These are phyloP conservation scores for Yarrowia sp. DNA, from an alignment of 805 yeast genomes.

Conservation along the genomic window DNA sequence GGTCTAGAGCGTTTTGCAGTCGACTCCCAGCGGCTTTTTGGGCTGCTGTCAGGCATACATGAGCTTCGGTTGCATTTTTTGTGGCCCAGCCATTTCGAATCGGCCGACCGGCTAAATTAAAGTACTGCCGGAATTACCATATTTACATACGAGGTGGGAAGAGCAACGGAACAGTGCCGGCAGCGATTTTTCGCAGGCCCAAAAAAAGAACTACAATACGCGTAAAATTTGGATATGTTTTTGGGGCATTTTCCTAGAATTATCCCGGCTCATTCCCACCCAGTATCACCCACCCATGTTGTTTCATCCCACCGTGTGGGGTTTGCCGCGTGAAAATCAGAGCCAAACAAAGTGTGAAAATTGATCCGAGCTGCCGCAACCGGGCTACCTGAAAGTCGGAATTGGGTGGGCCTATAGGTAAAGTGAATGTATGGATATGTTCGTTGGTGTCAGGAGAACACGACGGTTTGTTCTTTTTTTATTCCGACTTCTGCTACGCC, in stretches of 20 bases:
- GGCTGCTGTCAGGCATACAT: constrained; percentile 1
- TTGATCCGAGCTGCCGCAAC: constrained; percentile 20
- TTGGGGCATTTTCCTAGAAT: neutral
- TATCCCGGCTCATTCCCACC: neutral
- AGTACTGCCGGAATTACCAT: constrained; percentile 14
- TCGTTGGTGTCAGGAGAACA: neutral
- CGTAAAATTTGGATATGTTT: neutral
- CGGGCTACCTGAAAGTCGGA: neutral
- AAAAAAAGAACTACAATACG: neutral
- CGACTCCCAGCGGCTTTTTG: too few relatives aligned
- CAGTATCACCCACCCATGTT: neutral
- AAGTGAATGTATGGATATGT: neutral
- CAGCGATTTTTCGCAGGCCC: neutral
- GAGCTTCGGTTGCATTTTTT: neutral
- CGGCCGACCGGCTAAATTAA: constrained; percentile 16
- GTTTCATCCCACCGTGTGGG: constrained; percentile 22
- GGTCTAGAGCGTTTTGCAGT: too few relatives aligned
- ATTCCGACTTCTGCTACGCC: too few relatives aligned
- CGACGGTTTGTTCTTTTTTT: too few relatives aligned
- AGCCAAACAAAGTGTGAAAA: constrained; percentile 8
- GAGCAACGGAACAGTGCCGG: neutral
- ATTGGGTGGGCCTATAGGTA: neutral
- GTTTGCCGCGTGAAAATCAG: constrained; percentile 19
- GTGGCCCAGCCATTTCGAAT: neutral
- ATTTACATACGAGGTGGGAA: neutral